Evolutionary conservation across 495 filamentous ascomycete genomes (phyloP), one percentile per base, ranked within the genome.

Genomic region (Penicillium canariense): DNA sequence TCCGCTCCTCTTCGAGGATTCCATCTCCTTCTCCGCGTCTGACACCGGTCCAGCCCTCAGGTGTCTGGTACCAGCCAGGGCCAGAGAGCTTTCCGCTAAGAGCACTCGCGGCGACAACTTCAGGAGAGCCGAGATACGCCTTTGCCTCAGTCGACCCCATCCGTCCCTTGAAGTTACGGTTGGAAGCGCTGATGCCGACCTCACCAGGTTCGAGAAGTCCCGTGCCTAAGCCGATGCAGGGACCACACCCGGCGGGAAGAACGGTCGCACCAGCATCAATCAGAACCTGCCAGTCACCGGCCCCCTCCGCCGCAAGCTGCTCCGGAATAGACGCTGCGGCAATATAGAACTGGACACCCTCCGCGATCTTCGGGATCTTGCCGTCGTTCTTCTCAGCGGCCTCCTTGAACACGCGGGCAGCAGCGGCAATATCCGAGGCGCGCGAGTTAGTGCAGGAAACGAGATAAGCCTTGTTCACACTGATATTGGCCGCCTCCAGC

Each of bases 101-200:
- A 6, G 92, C 92, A 56, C 87, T 91, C 0, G 93, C 92, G 14
- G 93, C 93, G 3, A 97, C 93, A 11, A 96, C 87, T 57, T 96
- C 92, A 4, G 94, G 93, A 55, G 85, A 91, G 8, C 85, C 89
- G 2, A 98, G 84, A 67, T 97, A 97, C 0, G 91, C 90, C 57
- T 90, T 87, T 0, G 91, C 90, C 5, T 91, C 84, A 7, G 78
- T 84, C 5, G 79, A 84, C 4, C 93, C 92, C 91, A 96, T 96
- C 18, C 93, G 83, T 0, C 90, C 92, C 72, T 94, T 92, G 78
- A 96, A 96, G 69, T 96, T 96, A 17, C 93, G 84, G 75, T 97
- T 96, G 46, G 81, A 86, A 0, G 90, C 89, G 56, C 81, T 86
- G 63, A 96, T 95, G n/a, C 93, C 92, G 25, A 93, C 85, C 72